Conservation (phyloP, 257 asterid genomes). For the Perilla frutescens region DNA sequence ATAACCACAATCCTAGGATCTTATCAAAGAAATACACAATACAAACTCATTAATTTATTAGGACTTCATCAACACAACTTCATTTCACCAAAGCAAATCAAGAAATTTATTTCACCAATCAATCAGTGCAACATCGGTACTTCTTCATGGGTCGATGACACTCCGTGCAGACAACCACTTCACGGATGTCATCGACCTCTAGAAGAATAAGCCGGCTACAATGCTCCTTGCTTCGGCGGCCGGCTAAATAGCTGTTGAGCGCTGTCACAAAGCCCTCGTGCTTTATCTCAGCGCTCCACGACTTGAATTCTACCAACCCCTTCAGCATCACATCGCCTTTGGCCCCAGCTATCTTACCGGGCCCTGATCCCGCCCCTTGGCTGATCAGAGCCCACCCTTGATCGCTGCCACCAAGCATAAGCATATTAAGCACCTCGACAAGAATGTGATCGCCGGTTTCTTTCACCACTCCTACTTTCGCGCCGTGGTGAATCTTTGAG, state of each 20-base stretch:
- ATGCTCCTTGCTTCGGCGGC: slow-evolving; percentile 38
- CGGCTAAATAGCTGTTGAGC: neutral
- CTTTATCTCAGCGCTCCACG: neutral
- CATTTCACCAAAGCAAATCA: no score
- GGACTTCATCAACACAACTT: no score
- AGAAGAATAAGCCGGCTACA: slow-evolving; percentile 76
- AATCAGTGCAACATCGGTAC: slow-evolving; percentile 79
- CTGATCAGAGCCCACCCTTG: slow-evolving; percentile 1
- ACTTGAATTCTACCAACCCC: neutral
- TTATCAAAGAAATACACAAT: no score
- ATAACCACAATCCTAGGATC: no score
- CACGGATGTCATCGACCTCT: slow-evolving; percentile 66
- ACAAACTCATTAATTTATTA: no score
- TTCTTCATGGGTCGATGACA: slow-evolving; percentile 77
- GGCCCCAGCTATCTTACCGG: neutral
- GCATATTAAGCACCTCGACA: slow-evolving; percentile 57
- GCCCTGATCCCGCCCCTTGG: neutral
- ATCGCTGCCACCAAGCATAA: slow-evolving; percentile 46
- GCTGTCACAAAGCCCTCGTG: neutral
- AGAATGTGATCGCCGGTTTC: slow-evolving; percentile 37
- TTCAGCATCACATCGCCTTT: neutral
- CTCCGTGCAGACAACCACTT: slow-evolving; percentile 73
- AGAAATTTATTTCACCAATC: slow-evolving; percentile 15
- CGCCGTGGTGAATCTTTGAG: slow-evolving; percentile 36
- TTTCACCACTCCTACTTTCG: slow-evolving; percentile 36